phyloP scores from a whole-genome alignment of 2,329 filamentous ascomycete genomes.

The Tolypocladium guangdongense region DNA sequence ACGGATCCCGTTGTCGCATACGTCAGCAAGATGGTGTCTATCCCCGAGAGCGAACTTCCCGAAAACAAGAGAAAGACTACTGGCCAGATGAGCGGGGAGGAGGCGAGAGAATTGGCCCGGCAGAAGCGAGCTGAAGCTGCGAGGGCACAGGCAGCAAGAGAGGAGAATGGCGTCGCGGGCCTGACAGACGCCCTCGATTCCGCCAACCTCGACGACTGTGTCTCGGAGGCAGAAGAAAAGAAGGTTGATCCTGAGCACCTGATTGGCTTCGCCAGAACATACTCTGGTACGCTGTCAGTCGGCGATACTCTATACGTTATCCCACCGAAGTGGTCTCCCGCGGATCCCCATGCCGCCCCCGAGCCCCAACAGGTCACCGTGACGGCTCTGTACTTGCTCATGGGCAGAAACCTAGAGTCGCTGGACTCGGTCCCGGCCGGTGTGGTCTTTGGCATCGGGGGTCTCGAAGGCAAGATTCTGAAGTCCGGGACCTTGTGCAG shows the following conservation, averaged over 20 bases:
- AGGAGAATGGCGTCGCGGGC: slow-evolving; percentile 38
- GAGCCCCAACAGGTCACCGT: slow-evolving; percentile 75
- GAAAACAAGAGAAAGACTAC: slow-evolving; percentile 62
- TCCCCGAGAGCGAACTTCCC: slow-evolving; percentile 84
- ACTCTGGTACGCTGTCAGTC: slow-evolving; percentile 80
- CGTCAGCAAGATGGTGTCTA: slow-evolving; percentile 95
- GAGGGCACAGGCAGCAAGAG: slow-evolving; percentile 54
- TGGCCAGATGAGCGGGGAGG: slow-evolving; percentile 72
- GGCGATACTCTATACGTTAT: slow-evolving; percentile 88
- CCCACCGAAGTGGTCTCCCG: slow-evolving; percentile 85
- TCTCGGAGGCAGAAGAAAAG: slow-evolving; percentile 38
- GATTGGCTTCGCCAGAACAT: slow-evolving; percentile 88
- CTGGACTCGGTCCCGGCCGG: slow-evolving; percentile 81
- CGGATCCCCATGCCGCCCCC: slow-evolving; percentile 58
- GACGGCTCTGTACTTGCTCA: slow-evolving; percentile 84
- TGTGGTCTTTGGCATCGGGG: slow-evolving; percentile 89
- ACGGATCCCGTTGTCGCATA: slow-evolving; percentile 81
- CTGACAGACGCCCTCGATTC: slow-evolving; percentile 51
- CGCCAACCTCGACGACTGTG: slow-evolving; percentile 45
- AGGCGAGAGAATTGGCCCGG: slow-evolving; percentile 77
- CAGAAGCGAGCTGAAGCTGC: slow-evolving; percentile 86
- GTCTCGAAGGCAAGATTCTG: slow-evolving; percentile 84
- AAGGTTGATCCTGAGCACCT: slow-evolving; percentile 71
- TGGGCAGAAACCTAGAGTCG: slow-evolving; percentile 81
- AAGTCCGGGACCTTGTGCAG: slow-evolving; percentile 94